phyloP scores from a whole-genome alignment of 2,329 filamentous ascomycete genomes.

The Bertia moriformis region DNA sequence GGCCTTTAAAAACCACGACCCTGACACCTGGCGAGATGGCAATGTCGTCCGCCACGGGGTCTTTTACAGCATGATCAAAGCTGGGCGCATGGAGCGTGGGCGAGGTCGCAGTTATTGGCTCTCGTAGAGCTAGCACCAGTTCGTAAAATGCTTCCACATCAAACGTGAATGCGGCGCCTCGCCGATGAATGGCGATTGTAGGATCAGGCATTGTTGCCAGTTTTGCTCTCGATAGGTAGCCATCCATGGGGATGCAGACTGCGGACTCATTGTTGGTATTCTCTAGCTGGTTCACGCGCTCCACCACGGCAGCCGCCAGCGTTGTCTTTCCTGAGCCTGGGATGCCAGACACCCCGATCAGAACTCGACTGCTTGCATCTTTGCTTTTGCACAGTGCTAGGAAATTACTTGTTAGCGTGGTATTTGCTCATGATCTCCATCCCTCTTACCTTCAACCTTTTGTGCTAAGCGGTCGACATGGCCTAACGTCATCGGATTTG shows the following conservation, averaged over 20 bases:
- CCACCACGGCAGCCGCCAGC: constrained; percentile 52
- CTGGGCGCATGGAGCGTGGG: constrained; percentile 58
- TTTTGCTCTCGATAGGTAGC: constrained; percentile 73
- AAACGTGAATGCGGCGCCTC: constrained; percentile 89
- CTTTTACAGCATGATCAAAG: constrained; percentile 71
- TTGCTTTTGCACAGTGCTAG: neutral
- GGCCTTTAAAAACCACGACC: constrained; percentile 66
- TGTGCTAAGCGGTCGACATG: neutral
- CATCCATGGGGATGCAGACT: constrained; percentile 80
- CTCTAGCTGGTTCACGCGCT: constrained; percentile 36
- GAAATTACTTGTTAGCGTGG: neutral
- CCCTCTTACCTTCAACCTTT: neutral
- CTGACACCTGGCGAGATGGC: constrained; percentile 42
- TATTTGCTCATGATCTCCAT: neutral
- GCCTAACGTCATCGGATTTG: too few relatives aligned
- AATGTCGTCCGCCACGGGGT: constrained; percentile 59
- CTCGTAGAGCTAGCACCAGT: constrained; percentile 51
- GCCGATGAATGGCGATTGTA: constrained; percentile 56
- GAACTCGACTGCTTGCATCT: constrained; percentile 34
- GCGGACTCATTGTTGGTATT: constrained; percentile 35
- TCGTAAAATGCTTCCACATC: constrained; percentile 58
- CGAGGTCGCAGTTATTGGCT: constrained; percentile 36
- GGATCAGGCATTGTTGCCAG: constrained; percentile 74
- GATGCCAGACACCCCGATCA: constrained; percentile 80
- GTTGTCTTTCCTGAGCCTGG: constrained; percentile 71